Percentiles rank a stretch among this genome's conserved stretches.
phyloP scores from a whole-genome alignment of 2,329 filamentous ascomycete species.

The Tolypocladium endophyticum region DNA sequence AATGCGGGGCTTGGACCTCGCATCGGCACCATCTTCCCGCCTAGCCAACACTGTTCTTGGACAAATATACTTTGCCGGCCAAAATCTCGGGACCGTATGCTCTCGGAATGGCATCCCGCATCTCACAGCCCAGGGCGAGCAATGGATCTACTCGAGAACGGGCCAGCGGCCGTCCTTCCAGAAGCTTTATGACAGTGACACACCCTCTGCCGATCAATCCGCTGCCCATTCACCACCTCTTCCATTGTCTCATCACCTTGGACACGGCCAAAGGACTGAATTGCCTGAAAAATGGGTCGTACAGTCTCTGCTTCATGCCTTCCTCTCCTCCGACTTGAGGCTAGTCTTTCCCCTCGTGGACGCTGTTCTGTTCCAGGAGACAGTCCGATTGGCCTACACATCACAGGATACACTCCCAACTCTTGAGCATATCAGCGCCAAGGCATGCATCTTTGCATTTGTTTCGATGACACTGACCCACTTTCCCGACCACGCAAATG shows the following conservation, averaged over 20 bases:
- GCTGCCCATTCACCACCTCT: neutral
- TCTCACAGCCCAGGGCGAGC: constrained; percentile 32
- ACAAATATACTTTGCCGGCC: constrained; percentile 35
- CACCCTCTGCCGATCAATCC: neutral
- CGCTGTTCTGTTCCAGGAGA: constrained; percentile 31
- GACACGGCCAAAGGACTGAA: constrained; percentile 1
- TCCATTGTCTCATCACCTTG: neutral
- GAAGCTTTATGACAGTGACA: neutral
- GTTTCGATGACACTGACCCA: constrained; percentile 21
- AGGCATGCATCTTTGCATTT: constrained; percentile 39
- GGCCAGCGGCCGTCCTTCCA: constrained; percentile 19
- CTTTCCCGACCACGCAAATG: constrained; percentile 8
- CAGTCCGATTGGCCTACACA: constrained; percentile 32
- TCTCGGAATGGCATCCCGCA: constrained; percentile 37
- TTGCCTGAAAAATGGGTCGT: constrained; percentile 25
- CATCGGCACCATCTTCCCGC: neutral
- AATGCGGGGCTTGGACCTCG: neutral
- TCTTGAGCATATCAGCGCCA: constrained; percentile 22
- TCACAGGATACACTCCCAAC: constrained; percentile 6
- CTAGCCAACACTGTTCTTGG: constrained; percentile 10
- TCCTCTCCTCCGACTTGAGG: constrained; percentile 22
- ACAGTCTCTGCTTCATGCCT: constrained; percentile 12
- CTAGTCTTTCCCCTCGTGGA: constrained; percentile 40
- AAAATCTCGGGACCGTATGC: constrained; percentile 34
- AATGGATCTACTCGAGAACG: constrained; percentile 36